These are phyloP conservation scores for Tolypocladium album DNA, from an alignment of 2,329 filamentous ascomycete genomes.

Conservation along the genomic window DNA sequence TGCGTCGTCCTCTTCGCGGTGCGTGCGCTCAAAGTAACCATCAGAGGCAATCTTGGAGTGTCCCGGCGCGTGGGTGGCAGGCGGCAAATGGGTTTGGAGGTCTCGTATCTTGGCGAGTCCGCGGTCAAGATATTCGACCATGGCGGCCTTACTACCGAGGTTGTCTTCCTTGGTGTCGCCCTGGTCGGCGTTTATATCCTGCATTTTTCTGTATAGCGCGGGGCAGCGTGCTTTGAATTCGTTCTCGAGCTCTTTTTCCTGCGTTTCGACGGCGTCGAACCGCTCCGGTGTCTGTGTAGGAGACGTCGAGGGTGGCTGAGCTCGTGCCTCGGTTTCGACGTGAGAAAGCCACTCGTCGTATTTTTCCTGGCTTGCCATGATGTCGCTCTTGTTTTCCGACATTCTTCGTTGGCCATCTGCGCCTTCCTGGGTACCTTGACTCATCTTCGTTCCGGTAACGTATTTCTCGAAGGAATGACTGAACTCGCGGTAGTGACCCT, in stretches of 20 bases:
- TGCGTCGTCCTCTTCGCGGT: conserved; percentile 13
- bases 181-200: conserved; percentile 17
- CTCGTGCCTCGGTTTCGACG: conserved; percentile 31
- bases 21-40: conserved; percentile 14
- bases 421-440: conserved; percentile 27
- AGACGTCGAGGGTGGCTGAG: conserved; percentile 24
- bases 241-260: conserved; percentile 36
- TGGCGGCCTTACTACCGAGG: conserved; percentile 32
- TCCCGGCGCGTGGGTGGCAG: conserved; percentile 12
- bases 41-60: conserved; percentile 20
- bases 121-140: conserved; percentile 37
- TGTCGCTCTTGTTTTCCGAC: conserved; percentile 9
- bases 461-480: conserved; percentile 40
- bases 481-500: conserved; percentile 46
- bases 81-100: conserved; percentile 7
- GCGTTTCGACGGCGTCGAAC: conserved; percentile 26
- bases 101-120: conserved; percentile 33
- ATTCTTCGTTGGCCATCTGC: conserved; percentile 16
- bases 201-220: conserved; percentile 32
- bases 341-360: conserved; percentile 34
- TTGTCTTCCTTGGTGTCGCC: conserved; percentile 20
- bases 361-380: conserved; percentile 19
- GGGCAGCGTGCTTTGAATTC: conserved; percentile 37
- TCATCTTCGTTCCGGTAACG: conserved; percentile 32
- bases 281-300: conserved; percentile 28